Evolutionary conservation across 192 early-diverging fungal genomes (phyloP).

Genomic region (Endogone sp.): DNA sequence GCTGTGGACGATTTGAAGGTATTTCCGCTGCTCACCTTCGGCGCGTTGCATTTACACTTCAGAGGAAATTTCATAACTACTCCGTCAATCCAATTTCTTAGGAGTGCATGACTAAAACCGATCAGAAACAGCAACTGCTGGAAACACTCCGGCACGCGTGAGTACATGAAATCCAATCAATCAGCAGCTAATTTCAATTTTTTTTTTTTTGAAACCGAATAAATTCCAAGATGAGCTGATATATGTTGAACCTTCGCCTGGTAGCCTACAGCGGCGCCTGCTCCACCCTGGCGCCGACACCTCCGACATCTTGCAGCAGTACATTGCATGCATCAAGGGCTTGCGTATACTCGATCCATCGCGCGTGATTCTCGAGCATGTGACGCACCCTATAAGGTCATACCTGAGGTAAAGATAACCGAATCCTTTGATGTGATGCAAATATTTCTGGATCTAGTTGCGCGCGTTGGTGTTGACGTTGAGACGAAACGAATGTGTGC

Average conservation of each 20-base stretch:
- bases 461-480: not conserved
- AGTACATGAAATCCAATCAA: not conserved
- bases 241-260: not conserved
- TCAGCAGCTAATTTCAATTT: not conserved
- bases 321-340: slow-evolving; percentile 66
- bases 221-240: too few relatives aligned
- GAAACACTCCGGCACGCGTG: slow-evolving; percentile 1
- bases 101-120: not conserved
- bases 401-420: slow-evolving; percentile 44
- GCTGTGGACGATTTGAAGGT: slow-evolving; percentile 3
- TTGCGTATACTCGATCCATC: slow-evolving; percentile 67
- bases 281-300: slow-evolving; percentile 75
- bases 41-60: too few relatives aligned
- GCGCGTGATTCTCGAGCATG: slow-evolving; percentile 58
- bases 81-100: not conserved
- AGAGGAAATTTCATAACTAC: too few relatives aligned
- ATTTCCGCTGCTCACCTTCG: too few relatives aligned
- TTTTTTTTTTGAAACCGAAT: too few relatives aligned
- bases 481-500: not conserved
- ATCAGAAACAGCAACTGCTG: slow-evolving; percentile 3
- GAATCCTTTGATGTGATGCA: not conserved
- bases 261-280: slow-evolving; percentile 21
- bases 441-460: not conserved
- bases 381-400: slow-evolving; percentile 50
- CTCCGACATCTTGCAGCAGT: slow-evolving; percentile 62